Base-by-base conservation (phyloP, 1,284 basidiomycete genomes). In the Coniferiporia weirii region DNA sequence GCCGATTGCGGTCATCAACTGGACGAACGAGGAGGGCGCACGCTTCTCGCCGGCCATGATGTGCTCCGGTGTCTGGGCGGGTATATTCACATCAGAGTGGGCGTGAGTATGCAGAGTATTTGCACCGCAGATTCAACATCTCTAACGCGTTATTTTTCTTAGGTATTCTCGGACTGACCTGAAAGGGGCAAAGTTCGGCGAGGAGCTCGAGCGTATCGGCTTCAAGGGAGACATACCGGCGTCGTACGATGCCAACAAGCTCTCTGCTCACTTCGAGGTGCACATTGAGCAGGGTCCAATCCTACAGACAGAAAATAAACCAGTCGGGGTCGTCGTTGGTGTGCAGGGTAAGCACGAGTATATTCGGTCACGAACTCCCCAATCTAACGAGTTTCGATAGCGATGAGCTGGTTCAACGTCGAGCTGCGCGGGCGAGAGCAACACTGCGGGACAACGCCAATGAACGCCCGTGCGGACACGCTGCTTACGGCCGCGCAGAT, bases 261-360 rank as follows among this genome's bases (percentile, higher is more conserved):
- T 68, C 17, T 64, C 56, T 5, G 66, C 65, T 9, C 67, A 68
- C 52, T 68, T 67, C 56, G 67, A 68, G 48, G 52, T 68, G 10
- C 67, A 68, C 48, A 67, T 67, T 47, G 67, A 68, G 54, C 67
- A 68, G 61, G 67, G 67, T 13, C 67, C 67, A 13, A 56, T 65
- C 6, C 61, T 68, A 1, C 63, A 67, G 55, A 51, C 57, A 20
- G 59, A 63, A 22, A 46, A 61, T 35, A 50, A 59, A n/a, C 63
- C 64, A 10, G 54, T 66, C 27, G 65, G 62, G 1, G 60, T 67
- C 35, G 67, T 69, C 12, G 59, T 54, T 15, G 67, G 64, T 12
- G 66, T 59, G 1, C 67, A 66, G 58, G 66, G 60, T 51, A 32
- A 44, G 52, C 43, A 20, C 17, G 9, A 9, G 9, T 15, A 40